Evolutionary conservation across 2,329 filamentous ascomycete genomes (phyloP).

Genomic region (Fonsecaea nubica): DNA sequence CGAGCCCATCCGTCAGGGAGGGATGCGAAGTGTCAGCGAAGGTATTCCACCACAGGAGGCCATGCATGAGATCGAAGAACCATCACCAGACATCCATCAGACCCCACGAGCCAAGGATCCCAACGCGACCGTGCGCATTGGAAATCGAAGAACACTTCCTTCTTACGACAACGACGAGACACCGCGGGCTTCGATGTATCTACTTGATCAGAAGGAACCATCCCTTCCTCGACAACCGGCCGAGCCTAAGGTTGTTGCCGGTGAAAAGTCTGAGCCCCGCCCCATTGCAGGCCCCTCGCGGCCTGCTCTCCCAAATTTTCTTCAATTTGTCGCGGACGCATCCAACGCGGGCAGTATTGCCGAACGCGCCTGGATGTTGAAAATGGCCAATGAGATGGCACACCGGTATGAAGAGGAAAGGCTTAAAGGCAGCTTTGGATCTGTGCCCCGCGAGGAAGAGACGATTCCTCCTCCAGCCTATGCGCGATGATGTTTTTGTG

Average conservation of each 20-base stretch:
- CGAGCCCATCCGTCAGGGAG: not conserved
- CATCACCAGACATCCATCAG: slow-evolving; percentile 12
- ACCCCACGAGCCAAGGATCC: slow-evolving; percentile 24
- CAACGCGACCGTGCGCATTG: slow-evolving; percentile 36
- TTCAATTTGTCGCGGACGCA: slow-evolving; percentile 47
- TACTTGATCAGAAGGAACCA: slow-evolving; percentile 29
- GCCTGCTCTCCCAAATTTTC: slow-evolving; percentile 45
- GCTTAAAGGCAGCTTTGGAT: slow-evolving; percentile 40
- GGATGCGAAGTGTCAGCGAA: slow-evolving; percentile 30
- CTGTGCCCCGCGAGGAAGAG: slow-evolving; percentile 43
- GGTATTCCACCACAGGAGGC: slow-evolving; percentile 20
- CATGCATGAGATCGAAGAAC: slow-evolving; percentile 13
- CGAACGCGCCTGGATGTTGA: slow-evolving; percentile 56
- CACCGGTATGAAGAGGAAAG: slow-evolving; percentile 86
- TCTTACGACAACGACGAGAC: slow-evolving; percentile 34
- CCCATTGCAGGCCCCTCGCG: slow-evolving; percentile 28
- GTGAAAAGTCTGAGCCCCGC: slow-evolving; percentile 18
- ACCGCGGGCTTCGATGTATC: slow-evolving; percentile 38
- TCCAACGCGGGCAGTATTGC: slow-evolving; percentile 47
- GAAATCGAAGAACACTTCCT: slow-evolving; percentile 28
- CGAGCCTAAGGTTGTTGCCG: slow-evolving; percentile 45
- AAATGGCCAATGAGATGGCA: slow-evolving; percentile 93
- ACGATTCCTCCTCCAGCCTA: slow-evolving; percentile 54
- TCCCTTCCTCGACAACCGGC: not conserved
- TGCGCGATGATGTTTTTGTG: slow-evolving; percentile 45